Evolutionary conservation across 495 filamentous ascomycete genomes (phyloP).

Genomic region (Darksidea phi): DNA sequence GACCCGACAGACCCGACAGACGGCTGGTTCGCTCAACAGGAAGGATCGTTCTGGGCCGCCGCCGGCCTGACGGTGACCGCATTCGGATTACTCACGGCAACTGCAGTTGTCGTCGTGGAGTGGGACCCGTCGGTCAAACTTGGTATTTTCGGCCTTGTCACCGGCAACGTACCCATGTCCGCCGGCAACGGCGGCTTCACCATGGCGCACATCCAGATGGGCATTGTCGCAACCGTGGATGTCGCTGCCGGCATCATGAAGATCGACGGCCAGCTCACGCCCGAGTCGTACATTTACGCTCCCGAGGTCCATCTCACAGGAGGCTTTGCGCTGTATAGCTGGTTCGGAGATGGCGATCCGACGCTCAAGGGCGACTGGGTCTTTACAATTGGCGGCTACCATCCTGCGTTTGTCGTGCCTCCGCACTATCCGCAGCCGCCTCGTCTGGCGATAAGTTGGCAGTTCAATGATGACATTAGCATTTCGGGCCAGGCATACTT

Average conservation of each 20-base stretch:
- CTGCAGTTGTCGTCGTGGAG: slow-evolving; percentile 31
- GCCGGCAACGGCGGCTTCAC: neutral
- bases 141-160: slow-evolving; percentile 1
- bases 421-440: slow-evolving; percentile 47
- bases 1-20: neutral
- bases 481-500: slow-evolving; percentile 52
- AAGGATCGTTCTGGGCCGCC: slow-evolving; percentile 45
- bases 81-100: slow-evolving; percentile 46
- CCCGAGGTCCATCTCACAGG: slow-evolving; percentile 51
- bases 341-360: slow-evolving; percentile 43
- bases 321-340: slow-evolving; percentile 50
- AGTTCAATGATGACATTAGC: slow-evolving; percentile 36
- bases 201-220: slow-evolving; percentile 3
- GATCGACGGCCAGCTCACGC: slow-evolving; percentile 48
- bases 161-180: slow-evolving; percentile 10
- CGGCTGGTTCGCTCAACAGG: slow-evolving; percentile 35
- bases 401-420: slow-evolving; percentile 45
- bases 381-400: slow-evolving; percentile 55
- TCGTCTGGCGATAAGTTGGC: slow-evolving; percentile 49
- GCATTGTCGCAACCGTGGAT: neutral
- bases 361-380: slow-evolving; percentile 50
- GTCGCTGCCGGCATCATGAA: slow-evolving; percentile 38
- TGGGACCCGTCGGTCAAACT: neutral
- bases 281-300: slow-evolving; percentile 47
- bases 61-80: slow-evolving; percentile 46